phyloP scores from a whole-genome alignment of 345 rosid species.

The Eucalyptus camaldulensis region DNA sequence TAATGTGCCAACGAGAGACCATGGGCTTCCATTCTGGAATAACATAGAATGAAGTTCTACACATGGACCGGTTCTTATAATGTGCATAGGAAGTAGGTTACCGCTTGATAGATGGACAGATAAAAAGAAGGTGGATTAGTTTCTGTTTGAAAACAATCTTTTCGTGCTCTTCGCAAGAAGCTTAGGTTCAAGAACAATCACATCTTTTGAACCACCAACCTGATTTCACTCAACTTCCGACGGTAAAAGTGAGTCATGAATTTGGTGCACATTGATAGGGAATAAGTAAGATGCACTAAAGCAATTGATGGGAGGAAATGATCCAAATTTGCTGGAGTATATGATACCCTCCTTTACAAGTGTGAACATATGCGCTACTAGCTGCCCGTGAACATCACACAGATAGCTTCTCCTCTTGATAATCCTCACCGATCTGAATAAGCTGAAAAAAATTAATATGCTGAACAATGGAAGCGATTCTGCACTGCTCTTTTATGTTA shows the following conservation, averaged over 20 bases:
- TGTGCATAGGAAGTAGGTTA: neutral
- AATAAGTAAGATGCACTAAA: neutral
- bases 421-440: neutral
- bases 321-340: neutral
- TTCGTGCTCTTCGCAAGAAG: neutral
- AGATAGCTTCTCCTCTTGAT: neutral
- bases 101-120: neutral
- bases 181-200: neutral
- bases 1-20: neutral
- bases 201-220: neutral
- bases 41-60: neutral
- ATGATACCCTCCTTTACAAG: neutral
- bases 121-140: neutral
- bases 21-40: neutral
- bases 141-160: neutral
- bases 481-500: neutral
- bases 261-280: neutral
- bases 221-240: neutral
- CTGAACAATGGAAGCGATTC: neutral
- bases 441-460: neutral
- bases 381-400: neutral
- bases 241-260: neutral
- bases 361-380: neutral
- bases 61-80: neutral
- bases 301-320: neutral